These are phyloP conservation scores for Davidsoniella eucalypti DNA, from an alignment of 2,329 filamentous ascomycete species.

Conservation along the genomic window DNA sequence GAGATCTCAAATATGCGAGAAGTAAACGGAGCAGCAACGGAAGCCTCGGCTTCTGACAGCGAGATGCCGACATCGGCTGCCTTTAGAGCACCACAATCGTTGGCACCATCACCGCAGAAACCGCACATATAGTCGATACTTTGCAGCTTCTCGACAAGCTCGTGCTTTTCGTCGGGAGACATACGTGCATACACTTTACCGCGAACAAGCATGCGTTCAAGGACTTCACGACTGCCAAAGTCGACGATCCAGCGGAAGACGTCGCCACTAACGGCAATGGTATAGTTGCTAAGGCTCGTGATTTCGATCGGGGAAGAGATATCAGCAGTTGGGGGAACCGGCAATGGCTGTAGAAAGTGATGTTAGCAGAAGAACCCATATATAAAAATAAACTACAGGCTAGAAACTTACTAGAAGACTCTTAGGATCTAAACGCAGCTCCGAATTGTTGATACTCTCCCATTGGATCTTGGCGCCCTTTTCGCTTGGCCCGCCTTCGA, in stretches of 20 bases:
- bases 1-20: slow-evolving; percentile 91
- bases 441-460: slow-evolving; percentile 79
- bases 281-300: slow-evolving; percentile 67
- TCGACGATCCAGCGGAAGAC: slow-evolving; percentile 95
- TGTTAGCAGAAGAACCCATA: neutral
- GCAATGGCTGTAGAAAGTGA: slow-evolving; percentile 41
- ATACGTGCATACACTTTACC: slow-evolving; percentile 94
- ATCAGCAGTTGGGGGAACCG: slow-evolving; percentile 55
- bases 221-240: slow-evolving; percentile 63
- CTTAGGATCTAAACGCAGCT: slow-evolving; percentile 55
- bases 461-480: slow-evolving; percentile 54
- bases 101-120: slow-evolving; percentile 94
- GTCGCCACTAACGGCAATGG: slow-evolving; percentile 77
- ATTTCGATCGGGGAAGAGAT: slow-evolving; percentile 75
- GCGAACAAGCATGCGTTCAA: slow-evolving; percentile 74
- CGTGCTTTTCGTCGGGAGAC: slow-evolving; percentile 97
- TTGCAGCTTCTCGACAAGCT: slow-evolving; percentile 91
- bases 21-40: slow-evolving; percentile 94
- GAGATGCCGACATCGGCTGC: slow-evolving; percentile 96
- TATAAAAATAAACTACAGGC: neutral
- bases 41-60: slow-evolving; percentile 90
- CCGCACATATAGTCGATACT: slow-evolving; percentile 89
- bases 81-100: slow-evolving; percentile 92
- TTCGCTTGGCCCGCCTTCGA: slow-evolving; percentile 35
- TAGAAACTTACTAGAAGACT: slow-evolving; percentile 46